Evolutionary conservation across 345 rosid genomes (phyloP), one percentile per base, ranked within the genome.

Genomic region (Populus alba): DNA sequence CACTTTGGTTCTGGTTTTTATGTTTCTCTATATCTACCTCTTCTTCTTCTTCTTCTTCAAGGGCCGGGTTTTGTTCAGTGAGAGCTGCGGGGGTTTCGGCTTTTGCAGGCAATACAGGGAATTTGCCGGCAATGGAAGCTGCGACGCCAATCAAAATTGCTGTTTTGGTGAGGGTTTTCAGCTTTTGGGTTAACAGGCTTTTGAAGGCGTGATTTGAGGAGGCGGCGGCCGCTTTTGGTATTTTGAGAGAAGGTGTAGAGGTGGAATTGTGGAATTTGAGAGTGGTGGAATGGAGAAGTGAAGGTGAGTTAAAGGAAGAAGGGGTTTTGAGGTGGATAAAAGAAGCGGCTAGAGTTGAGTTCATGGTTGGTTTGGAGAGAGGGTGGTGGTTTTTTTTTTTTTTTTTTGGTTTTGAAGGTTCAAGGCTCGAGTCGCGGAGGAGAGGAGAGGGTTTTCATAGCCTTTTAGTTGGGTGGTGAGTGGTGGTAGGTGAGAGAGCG

Each of bases 41-140:
- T n/a, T 31, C 76, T n/a, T 66, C 73, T n/a, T 66, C 73, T 20
- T 66, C 86, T 2, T 71, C 80, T 13, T 66, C 81, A 2, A 75
- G 49, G 29, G 47, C 41, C 1, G 57, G 76, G 23, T 17, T 43
- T 61, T 87, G 82, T 79, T 86, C 92, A 2, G 84, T 63, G 15
- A 85, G 74, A 13, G 87, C 76, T 7, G 78, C 83, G 17, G 92
- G 88, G 69, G 89, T 78, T 38, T 89, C 90, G 2, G 95, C 98
- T 73, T 80, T 89, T 35, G 88, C 93, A 73, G 81, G 90, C 27
- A 87, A 81, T 11, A 76, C 72, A 23, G 89, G 77, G 65, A 85
- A 78, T 29, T 77, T 87, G 45, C 87, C 85, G 63, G 88, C 79
- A 74, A 90, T 73, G 15, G 93, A 88, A 76, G 85, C 82, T 53